Evolutionary conservation across 192 early-diverging fungal species (phyloP), one percentile per base, ranked within the genome.

Genomic region (Dispira simplex): DNA sequence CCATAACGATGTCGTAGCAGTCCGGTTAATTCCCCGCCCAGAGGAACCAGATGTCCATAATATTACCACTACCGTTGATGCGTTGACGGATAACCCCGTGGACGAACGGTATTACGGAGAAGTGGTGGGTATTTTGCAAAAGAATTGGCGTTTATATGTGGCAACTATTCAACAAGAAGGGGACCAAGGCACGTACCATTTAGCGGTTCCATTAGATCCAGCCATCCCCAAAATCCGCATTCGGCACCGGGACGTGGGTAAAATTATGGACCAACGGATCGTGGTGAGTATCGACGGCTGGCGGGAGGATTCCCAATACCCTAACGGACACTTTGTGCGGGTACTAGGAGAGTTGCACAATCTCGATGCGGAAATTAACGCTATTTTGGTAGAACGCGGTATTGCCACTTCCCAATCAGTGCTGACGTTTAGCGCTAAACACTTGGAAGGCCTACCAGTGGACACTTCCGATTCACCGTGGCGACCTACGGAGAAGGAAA

Each of bases 141-240:
- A 86, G 46, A 83, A 79, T 56, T 90, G 87, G 87, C 77, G 85
- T 46, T 77, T 85, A 27, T 90, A 83, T 69, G 87, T 90, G 11
- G 85, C 87, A 8, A 88, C 86, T 2, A 64, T 90, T 23, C 85
- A 88, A 65, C 51, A 44, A 11, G 80, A 86, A 60, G 83, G 45
- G 64, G 68, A 44, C 63, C 67, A 59, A 73, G 73, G 49, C 54
- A 69, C 21, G 70, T 73, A 46, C 45, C 83, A 85, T 66, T 65
- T 90, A 52, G 83, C 85, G 1, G 72, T 86, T 26, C 87, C 87
- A 0, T 73, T 90, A 18, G 80, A 88, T 64, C 69, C 72, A 21
- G 54, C 71, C 9, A 86, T 88, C 21, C 87, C 87, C 59, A 87
- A 87, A 70, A 86, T 90, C 66, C 79, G 85, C 48, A 84, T 90